Base-by-base conservation (phyloP, 257 asterid genomes). In the Lithospermum erythrorhizon region DNA sequence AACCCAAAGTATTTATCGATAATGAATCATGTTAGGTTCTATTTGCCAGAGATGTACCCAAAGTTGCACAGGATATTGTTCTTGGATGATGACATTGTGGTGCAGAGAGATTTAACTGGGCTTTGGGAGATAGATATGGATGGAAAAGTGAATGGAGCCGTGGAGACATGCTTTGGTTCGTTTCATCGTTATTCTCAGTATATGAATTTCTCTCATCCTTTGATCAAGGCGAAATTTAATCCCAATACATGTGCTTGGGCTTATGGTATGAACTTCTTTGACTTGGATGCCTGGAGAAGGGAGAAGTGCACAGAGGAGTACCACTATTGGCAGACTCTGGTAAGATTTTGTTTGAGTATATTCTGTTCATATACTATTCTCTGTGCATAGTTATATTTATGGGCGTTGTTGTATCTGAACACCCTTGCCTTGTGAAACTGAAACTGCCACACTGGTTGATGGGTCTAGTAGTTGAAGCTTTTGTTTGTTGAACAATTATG, bases 301-400 rank as follows among this genome's bases (percentile, higher is more conserved):
- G 62, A 78, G 63, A 78, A 75, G 65, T 72, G 76, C 24, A 78
- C 81, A 21, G 78, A 75, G 65, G 78, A 72, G 41, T 78, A 78
- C 63, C 83, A 75, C 60, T 78, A 72, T 68, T 78, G 81, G 81
- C 83, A 78, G 70, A 78, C 56, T 61, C 75, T 72, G 78, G 83
- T 75, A 63, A 78, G 83, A 57, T 30, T 56, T 3, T 14, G 24
- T 56, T 56, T 56, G n/a, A 2, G 11, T 14, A 41, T 35, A 10
- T 35, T 8, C 13, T 35, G 1, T 35, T 35, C 2, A 35, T 6
- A 35, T 1, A 35, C 45, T 35, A 35, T 35, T 35, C 1, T 35
- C 45, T 9, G 14, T 35, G 45, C 45, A 2, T 17, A 52, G 21
- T 52, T 52, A 52, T 18, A 35, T 49, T 15, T 52, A 52, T 52